A percentile compares a stretch with the other conserved stretches of the same genome.
These are phyloP conservation scores for Russula foetens DNA, from an alignment of 768 basidiomycete genomes.

Conservation along the genomic window DNA sequence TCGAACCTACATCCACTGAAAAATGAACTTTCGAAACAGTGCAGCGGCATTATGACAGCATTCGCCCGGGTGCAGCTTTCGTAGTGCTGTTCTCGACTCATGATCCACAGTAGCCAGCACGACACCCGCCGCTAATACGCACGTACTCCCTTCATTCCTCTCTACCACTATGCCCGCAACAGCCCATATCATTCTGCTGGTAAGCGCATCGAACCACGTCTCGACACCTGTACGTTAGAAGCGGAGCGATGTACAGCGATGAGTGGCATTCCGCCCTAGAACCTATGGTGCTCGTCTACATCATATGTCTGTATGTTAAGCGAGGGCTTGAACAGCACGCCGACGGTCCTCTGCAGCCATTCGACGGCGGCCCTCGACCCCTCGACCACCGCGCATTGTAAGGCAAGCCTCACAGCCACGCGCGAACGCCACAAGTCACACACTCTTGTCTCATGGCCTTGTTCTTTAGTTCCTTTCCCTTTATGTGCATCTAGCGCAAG, in stretches of 20 bases:
- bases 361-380: conserved; percentile 45
- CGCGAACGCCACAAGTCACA: too few relatives aligned
- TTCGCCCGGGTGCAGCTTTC: conserved; percentile 34
- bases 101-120: conserved; percentile 62
- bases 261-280: conserved; percentile 41
- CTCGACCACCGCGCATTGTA: conserved; percentile 44
- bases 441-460: too few relatives aligned
- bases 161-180: conserved; percentile 42
- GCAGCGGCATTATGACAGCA: conserved; percentile 28
- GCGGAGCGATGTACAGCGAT: conserved; percentile 47
- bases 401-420: too few relatives aligned
- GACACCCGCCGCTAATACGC: conserved; percentile 38
- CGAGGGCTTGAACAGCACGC: conserved; percentile 48
- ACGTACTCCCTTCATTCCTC: conserved; percentile 29
- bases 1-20: conserved; percentile 38
- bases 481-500: too few relatives aligned
- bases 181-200: conserved; percentile 30
- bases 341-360: conserved; percentile 47
- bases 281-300: conserved; percentile 41
- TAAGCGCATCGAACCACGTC: conserved; percentile 50
- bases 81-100: conserved; percentile 46
- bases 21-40: background rate
- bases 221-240: conserved; percentile 42
- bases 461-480: too few relatives aligned
- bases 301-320: conserved; percentile 50